A percentile compares a stretch with the other conserved stretches of the same genome.
Evolutionary conservation across 192 early-diverging fungal species (phyloP).

Genomic region (Radiomyces spectabilis): DNA sequence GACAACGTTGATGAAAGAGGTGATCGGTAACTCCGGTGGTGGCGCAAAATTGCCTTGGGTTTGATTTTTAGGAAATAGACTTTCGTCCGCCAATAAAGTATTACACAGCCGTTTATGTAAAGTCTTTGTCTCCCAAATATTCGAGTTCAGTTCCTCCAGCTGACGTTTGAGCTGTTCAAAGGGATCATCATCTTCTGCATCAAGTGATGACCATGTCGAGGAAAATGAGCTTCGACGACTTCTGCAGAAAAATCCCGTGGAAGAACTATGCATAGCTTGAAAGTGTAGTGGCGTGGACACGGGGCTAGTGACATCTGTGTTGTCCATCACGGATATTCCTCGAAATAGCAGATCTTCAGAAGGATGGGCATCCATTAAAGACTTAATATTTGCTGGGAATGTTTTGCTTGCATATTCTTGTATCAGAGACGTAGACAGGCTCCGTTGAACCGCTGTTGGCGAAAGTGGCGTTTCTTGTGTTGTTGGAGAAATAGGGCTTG

Average conservation of each 20-base stretch:
- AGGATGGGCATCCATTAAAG: no score
- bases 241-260: constrained; percentile 10
- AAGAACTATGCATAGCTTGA: no score
- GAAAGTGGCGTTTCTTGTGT: no score
- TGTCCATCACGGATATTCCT: no score
- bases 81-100: constrained; percentile 24
- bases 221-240: constrained; percentile 25
- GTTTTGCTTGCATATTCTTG: no score
- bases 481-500: no score
- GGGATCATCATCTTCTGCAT: constrained; percentile 26
- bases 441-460: no score
- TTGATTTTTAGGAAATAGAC: constrained; percentile 9
- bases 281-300: constrained; percentile 21
- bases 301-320: no score
- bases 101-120: constrained; percentile 31
- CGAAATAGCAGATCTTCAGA: no score
- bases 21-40: constrained; percentile 28
- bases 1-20: constrained; percentile 17
- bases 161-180: constrained; percentile 30
- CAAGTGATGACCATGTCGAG: constrained; percentile 24
- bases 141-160: constrained; percentile 28
- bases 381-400: no score
- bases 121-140: constrained; percentile 33
- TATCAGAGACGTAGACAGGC: no score
- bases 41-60: no score